Base-by-base conservation (phyloP, 2,329 filamentous ascomycete genomes). In the Sporothrix inflata region DNA sequence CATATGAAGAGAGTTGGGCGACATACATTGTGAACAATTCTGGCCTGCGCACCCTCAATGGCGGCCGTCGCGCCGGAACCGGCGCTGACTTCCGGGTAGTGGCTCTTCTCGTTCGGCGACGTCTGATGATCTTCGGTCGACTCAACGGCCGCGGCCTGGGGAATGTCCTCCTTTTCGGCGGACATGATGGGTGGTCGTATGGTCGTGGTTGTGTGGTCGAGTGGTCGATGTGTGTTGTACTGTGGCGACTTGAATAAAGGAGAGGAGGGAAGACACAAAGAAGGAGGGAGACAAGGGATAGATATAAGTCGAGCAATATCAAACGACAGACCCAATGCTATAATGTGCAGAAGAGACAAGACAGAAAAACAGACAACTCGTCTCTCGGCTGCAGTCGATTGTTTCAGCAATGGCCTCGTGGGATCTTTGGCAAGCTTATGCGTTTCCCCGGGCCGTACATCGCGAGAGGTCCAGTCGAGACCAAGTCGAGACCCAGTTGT, bases 1-100 rank as follows among this genome's bases (percentile, higher is more conserved):
- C 16, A 16, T 8, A 21, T 30, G 16, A 9, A 53, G 30, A 45
- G 2, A 0, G 1, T 5, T 3, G 5, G 19, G 8, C 9, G 9
- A 70, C 67, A 49, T 51, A 73, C 73, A 67, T 73, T 73, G 47
- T 71, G 69, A 11, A 73, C 72, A 3, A 16, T 42, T 5, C 71
- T 69, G 24, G 69, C 45, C 7, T 73, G 63, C 4, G 72, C 72
- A 6, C 72, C 72, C 40, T 45, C 72, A 16, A 12, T 30, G 4
- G 19, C 45, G 19, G 69, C 69, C 30, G 72, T 47, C 8, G 66
- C 65, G 8, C 69, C 72, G 1, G 53, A 38, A 4, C 69, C 69
- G 19, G 63, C 69, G 24, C 42, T 57, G 42, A 73, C 72, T 30
- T 71, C 69, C 3, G 71, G 67, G 51, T 70, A 70, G 42, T 67